Conservation (phyloP, 768 basidiomycete species). For the Trametopsis cervina region DNA sequence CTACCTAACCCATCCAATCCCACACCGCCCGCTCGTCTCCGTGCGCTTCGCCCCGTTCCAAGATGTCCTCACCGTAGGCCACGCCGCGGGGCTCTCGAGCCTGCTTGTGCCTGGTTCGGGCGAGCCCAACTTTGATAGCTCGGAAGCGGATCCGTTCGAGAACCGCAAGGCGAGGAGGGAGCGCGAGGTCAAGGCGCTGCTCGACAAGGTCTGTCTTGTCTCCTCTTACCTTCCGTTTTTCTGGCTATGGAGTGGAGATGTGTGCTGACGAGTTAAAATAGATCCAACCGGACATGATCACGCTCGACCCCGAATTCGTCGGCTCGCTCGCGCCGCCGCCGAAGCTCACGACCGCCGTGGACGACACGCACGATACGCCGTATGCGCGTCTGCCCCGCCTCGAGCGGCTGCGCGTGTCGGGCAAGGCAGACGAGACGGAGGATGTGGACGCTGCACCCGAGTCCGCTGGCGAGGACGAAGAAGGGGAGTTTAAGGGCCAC, state of each 20-base stretch:
- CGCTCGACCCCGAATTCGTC: constrained; percentile 71
- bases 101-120: constrained; percentile 89
- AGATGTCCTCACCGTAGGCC: constrained; percentile 77
- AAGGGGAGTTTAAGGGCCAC: constrained; percentile 22
- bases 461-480: constrained; percentile 31
- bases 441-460: constrained; percentile 29
- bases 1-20: constrained; percentile 84
- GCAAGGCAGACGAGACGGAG: constrained; percentile 68
- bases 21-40: constrained; percentile 67
- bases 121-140: constrained; percentile 91
- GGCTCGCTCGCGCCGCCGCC: constrained; percentile 60
- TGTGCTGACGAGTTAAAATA: too few relatives aligned
- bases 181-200: constrained; percentile 80
- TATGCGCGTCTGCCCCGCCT: constrained; percentile 73
- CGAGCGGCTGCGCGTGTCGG: constrained; percentile 66
- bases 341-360: constrained; percentile 46
- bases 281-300: constrained; percentile 91
- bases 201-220: constrained; percentile 61
- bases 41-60: constrained; percentile 86
- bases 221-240: neutral
- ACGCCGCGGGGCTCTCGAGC: constrained; percentile 70
- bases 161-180: constrained; percentile 74
- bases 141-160: constrained; percentile 95
- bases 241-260: too few relatives aligned
- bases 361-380: constrained; percentile 42